Evolutionary conservation across 176 grass and related monocot genomes (phyloP).

Genomic region (Triticum dicoccoides): DNA sequence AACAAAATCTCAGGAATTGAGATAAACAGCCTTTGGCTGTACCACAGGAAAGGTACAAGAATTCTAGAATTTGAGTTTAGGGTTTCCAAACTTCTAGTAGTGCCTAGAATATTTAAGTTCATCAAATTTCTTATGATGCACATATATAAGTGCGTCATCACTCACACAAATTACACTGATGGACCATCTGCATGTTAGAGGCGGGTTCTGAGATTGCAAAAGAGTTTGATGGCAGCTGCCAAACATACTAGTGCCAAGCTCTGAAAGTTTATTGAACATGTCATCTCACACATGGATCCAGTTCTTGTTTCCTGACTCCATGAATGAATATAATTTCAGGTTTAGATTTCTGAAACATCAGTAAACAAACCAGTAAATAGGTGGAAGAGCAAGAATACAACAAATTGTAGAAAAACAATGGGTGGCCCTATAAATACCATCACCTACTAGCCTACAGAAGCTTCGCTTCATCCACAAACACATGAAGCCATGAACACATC

Average conservation of each 20-base stretch:
- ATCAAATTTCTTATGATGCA: background rate
- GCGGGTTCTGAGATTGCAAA: background rate
- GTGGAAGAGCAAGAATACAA: background rate
- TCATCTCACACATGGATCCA: background rate
- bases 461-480: no score
- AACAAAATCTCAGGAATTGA: no score
- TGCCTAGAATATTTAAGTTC: background rate
- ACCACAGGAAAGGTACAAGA: background rate
- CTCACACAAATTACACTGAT: background rate
- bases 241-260: background rate
- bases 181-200: background rate
- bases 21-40: background rate
- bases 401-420: background rate
- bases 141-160: background rate
- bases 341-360: background rate
- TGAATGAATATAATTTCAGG: background rate
- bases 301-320: background rate
- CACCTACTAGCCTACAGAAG: background rate
- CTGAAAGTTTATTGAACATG: background rate
- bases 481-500: no score
- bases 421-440: background rate
- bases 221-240: background rate
- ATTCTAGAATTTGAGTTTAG: background rate
- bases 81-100: background rate
- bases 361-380: background rate